Evolutionary conservation across 345 rosid species (phyloP).

Genomic region (Hevea brasiliensis): DNA sequence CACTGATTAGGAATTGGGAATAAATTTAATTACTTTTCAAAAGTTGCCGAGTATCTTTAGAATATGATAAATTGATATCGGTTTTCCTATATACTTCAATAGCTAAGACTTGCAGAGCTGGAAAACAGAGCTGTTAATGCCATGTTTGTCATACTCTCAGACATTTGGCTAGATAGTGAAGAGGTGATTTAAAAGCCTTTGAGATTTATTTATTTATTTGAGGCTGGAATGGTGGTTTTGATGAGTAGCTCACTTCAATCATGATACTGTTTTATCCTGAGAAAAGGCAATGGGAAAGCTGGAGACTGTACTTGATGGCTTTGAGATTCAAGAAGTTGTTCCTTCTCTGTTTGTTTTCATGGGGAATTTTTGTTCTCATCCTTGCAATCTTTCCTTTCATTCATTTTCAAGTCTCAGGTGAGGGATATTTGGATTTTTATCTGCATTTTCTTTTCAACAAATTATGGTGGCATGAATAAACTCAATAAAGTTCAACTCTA

Average conservation of each 20-base stretch:
- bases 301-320: slow-evolving; percentile 72
- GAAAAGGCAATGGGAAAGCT: slow-evolving; percentile 82
- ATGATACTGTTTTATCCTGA: slow-evolving; percentile 38
- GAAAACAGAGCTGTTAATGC: slow-evolving; percentile 72
- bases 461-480: background rate
- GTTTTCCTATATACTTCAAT: slow-evolving; percentile 39
- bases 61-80: slow-evolving; percentile 3
- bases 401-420: slow-evolving; percentile 82
- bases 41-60: slow-evolving; percentile 3
- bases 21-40: background rate
- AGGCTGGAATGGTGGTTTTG: background rate
- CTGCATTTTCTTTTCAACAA: background rate
- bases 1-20: slow-evolving; percentile 10
- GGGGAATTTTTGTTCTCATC: slow-evolving; percentile 86
- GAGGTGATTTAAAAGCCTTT: slow-evolving; percentile 51
- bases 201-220: slow-evolving; percentile 9
- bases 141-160: slow-evolving; percentile 88
- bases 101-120: slow-evolving; percentile 62
- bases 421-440: slow-evolving; percentile 16
- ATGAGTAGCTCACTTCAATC: slow-evolving; percentile 36
- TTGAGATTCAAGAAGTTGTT: slow-evolving; percentile 70
- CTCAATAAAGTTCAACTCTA: background rate
- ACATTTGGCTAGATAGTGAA: slow-evolving; percentile 84
- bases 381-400: slow-evolving; percentile 76
- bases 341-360: slow-evolving; percentile 94